Evolutionary conservation across 176 grass and related monocot species (phyloP), one percentile per base, ranked within the genome.

Genomic region (Carex parvula): DNA sequence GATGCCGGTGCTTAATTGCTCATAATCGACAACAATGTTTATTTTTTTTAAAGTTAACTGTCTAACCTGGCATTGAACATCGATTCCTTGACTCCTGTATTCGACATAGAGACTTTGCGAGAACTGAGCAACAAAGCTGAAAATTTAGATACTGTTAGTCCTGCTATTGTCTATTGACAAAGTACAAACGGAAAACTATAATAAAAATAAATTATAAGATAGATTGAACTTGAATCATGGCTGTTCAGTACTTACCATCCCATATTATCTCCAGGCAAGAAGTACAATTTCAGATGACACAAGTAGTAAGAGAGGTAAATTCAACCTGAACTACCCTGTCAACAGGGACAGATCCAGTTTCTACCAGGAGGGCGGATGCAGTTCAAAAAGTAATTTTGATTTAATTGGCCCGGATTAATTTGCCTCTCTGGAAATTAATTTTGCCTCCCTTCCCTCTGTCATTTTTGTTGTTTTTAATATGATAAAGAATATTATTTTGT

Each of bases 11-110:
- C 33, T 41, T 48, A 48, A 48, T 48, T 48, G 46, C 46, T 48
- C 46, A 2, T 44, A 60, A 39, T 32, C 20, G 55, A 57, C 32
- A 26, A 67, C n/a, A 14, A 14, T 44, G 11, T 26, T n/a, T n/a
- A n/a, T n/a, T n/a, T 11, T 39, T 69, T 39, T 52, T n/a, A 26
- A 41, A 30, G 4, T 21, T 16, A 50, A 48, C 10, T 44, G 15
- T n/a, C 39, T 72, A 20, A 97, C 94, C 91, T 97, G 94, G 50
- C 94, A 94, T 56, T 97, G 94, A 64, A 97, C 84, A 71, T 97
- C 91, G 2, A 94, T 94, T 71, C 94, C 94, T 86, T 86, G 90
- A 86, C 84, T 74, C 84, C 80, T 94, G 79, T 97, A 97, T 84
- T 97, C 91, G 0, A 90, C 89, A 59, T 90, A 89, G 16, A 97